Conservation (phyloP, 164 flowering plant species). For the Berberis thunbergii region DNA sequence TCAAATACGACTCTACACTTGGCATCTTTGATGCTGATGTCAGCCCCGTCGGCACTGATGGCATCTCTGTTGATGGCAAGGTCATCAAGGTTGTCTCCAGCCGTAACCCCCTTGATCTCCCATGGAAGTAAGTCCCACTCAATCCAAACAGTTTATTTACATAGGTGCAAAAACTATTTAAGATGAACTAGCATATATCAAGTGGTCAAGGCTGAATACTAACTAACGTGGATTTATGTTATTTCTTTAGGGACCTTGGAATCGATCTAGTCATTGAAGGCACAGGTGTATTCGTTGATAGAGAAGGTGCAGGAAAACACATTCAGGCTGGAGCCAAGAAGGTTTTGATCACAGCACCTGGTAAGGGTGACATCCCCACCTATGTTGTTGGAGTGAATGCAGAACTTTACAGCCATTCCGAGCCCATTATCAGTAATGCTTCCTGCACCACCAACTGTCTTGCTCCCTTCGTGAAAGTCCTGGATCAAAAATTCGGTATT, state of each 20-base stretch:
- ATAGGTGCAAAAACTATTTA: not conserved
- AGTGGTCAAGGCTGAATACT: not conserved
- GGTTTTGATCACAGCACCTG: slow-evolving; percentile 66
- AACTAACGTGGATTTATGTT: not conserved
- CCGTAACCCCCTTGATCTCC: slow-evolving; percentile 81
- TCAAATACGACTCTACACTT: slow-evolving; percentile 95
- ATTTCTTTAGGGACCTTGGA: slow-evolving; percentile 50
- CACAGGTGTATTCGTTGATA: slow-evolving; percentile 94
- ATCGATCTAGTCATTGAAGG: slow-evolving; percentile 94
- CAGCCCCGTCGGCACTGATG: slow-evolving; percentile 58
- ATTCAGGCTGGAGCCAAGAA: slow-evolving; percentile 95
- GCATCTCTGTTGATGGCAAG: slow-evolving; percentile 90
- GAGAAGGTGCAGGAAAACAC: slow-evolving; percentile 96
- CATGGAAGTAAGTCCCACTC: slow-evolving; percentile 58
- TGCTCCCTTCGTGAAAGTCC: slow-evolving; percentile 95
- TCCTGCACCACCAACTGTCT: slow-evolving; percentile 98
- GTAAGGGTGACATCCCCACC: slow-evolving; percentile 96
- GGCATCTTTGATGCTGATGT: slow-evolving; percentile 96
- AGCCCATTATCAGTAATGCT: slow-evolving; percentile 87
- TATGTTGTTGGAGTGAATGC: slow-evolving; percentile 97
- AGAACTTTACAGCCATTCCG: slow-evolving; percentile 47
- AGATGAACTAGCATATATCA: not conserved
- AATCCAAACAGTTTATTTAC: not conserved
- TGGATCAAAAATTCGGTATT: slow-evolving; percentile 79
- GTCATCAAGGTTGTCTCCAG: slow-evolving; percentile 73